phyloP scores from a whole-genome alignment of 225 moss, liverwort and hornwort genomes.

The Pseudisothecium myosuroides region DNA sequence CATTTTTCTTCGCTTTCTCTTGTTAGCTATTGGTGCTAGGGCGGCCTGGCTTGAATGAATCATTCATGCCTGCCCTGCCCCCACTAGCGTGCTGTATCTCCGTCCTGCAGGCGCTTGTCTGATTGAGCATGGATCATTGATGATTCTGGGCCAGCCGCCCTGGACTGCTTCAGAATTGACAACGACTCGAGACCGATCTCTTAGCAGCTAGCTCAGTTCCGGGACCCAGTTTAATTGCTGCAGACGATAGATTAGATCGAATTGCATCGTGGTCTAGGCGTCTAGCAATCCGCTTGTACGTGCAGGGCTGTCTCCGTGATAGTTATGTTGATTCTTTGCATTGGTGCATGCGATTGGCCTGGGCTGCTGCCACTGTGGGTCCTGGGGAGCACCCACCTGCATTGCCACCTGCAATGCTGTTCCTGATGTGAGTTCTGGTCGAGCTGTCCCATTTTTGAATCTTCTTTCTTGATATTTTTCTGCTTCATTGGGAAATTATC shows the following conservation, averaged over 20 bases:
- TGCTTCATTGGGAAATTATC: not conserved
- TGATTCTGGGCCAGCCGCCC: not conserved
- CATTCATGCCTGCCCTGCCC: not conserved
- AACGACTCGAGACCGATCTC: not conserved
- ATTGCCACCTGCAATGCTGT: no score
- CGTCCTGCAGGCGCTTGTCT: not conserved
- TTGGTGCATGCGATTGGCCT: not conserved
- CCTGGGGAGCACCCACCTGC: no score
- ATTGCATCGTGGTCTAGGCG: not conserved
- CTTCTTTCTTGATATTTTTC: not conserved
- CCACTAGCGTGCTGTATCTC: no score
- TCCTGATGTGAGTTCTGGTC: no score
- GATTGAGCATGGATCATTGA: no score
- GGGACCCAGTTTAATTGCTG: not conserved
- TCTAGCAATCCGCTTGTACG: not conserved
- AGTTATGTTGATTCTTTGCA: not conserved
- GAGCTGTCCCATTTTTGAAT: no score
- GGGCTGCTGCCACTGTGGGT: not conserved
- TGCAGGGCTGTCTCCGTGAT: not conserved
- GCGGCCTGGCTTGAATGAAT: not conserved
- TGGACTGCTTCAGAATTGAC: not conserved
- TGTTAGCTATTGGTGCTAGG: no score
- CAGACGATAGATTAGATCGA: no score
- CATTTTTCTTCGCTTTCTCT: no score
- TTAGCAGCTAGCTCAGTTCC: not conserved